Conservation (phyloP, 805 yeast species). For the Lachancea quebecensis region DNA sequence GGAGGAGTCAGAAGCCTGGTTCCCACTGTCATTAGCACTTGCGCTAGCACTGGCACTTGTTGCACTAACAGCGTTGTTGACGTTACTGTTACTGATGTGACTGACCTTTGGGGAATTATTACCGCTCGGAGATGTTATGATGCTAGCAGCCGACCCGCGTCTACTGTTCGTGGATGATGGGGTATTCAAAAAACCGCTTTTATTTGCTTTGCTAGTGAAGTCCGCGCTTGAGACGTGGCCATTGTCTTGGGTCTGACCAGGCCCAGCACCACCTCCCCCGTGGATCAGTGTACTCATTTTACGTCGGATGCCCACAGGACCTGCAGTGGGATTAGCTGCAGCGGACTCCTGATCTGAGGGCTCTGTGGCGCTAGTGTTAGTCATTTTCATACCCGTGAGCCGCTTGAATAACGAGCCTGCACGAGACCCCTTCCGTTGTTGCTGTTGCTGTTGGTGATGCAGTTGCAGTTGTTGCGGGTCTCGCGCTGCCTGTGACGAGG, state of each 20-base stretch:
- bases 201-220: neutral
- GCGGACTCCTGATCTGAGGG: constrained; percentile 5
- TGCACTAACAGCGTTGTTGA: neutral
- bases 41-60: constrained; percentile 1
- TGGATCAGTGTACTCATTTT: constrained; percentile 23
- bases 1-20: constrained; percentile 3
- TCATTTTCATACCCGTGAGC: constrained; percentile 6
- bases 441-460: constrained; percentile 1
- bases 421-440: constrained; percentile 5
- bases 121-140: constrained; percentile 5
- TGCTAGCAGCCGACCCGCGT: constrained; percentile 12
- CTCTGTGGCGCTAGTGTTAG: constrained; percentile 2
- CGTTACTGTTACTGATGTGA: neutral
- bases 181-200: neutral
- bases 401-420: constrained; percentile 7
- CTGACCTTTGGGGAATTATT: neutral
- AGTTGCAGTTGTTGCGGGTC: constrained; percentile 1
- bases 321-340: neutral
- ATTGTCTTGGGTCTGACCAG: neutral
- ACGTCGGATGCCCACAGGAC: constrained; percentile 10
- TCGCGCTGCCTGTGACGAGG: neutral
- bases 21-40: neutral
- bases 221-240: neutral
- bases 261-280: constrained; percentile 2
- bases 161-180: constrained; percentile 9